Conservation (phyloP, 2,329 filamentous ascomycete genomes). For the Grosmannia penicillata region DNA sequence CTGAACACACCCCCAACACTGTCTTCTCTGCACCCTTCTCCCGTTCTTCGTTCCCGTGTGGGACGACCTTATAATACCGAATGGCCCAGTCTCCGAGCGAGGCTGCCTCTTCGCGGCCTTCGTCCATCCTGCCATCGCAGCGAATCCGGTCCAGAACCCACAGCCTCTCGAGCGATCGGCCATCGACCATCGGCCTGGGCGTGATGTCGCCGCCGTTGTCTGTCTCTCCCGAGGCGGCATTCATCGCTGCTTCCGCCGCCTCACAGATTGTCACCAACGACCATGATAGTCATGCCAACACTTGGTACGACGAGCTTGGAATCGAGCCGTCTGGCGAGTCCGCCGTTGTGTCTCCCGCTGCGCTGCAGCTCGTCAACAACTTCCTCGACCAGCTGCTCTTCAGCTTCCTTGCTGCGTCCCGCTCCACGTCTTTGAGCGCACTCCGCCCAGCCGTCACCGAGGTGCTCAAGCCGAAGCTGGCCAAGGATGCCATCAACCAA, state of each 20-base stretch:
- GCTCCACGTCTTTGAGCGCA: slow-evolving; percentile 59
- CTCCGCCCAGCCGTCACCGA: slow-evolving; percentile 74
- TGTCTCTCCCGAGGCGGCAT: slow-evolving; percentile 66
- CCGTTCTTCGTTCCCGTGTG: not conserved
- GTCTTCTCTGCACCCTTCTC: not conserved
- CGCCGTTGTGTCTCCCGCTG: slow-evolving; percentile 56
- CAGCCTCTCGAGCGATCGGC: slow-evolving; percentile 58
- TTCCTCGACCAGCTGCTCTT: slow-evolving; percentile 91
- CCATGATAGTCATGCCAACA: slow-evolving; percentile 58
- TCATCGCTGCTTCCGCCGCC: slow-evolving; percentile 76
- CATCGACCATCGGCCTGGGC: slow-evolving; percentile 43
- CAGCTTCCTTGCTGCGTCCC: slow-evolving; percentile 69
- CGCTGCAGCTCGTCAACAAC: slow-evolving; percentile 68
- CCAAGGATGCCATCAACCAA: slow-evolving; percentile 41
- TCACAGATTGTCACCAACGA: slow-evolving; percentile 86
- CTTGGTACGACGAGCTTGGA: slow-evolving; percentile 55
- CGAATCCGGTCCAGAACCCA: slow-evolving; percentile 32
- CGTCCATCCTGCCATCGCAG: slow-evolving; percentile 14
- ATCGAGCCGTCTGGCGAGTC: slow-evolving; percentile 51
- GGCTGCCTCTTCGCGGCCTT: slow-evolving; percentile 6
- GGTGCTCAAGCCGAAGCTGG: slow-evolving; percentile 78
- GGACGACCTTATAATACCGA: slow-evolving; percentile 2
- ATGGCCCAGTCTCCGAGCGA: slow-evolving; percentile 9
- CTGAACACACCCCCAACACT: not conserved
- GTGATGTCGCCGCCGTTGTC: slow-evolving; percentile 51